Evolutionary conservation across 257 asterid species (phyloP), one percentile per base, ranked within the genome.

Genomic region (Ballota nigra): DNA sequence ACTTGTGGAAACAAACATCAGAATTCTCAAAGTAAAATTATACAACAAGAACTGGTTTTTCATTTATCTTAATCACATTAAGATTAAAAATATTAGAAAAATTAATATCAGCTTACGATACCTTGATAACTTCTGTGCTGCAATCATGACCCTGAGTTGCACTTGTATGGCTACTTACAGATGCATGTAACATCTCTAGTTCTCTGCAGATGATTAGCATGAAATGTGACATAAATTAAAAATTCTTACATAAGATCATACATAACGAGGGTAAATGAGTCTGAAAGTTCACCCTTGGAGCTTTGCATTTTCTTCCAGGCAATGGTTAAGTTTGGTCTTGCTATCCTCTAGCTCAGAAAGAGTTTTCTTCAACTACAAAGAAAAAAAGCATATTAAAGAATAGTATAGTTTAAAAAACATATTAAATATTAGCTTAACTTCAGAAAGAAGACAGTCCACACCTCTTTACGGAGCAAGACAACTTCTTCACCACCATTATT

Each of bases 221-320:
- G 66, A 71, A 16, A 69, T 43, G 31, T 56, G 70, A 57, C 55
- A n/a, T 52, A 52, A 73, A 78, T 22, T 6, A 57, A 47, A 49
- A 13, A 22, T 29, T 43, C 13, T 49, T 13, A 57, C 49, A 18
- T 64, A 71, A 71, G 56, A 74, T 65, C 53, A 60, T 28, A 16
- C 16, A 41, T 52, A 19, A 28, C n/a, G 64, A 38, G 6, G 8
- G 67, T 55, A 71, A 59, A 75, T 23, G 19, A 73, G 52, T 45
- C 28, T 7, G 31, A 72, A 67, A 18, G 22, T 31, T 77, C 78
- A 89, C 99, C 95, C 66, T 73, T 80, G 81, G 77, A 91, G 95
- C 82, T 81, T 85, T 74, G 85, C 83, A 81, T 91, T 94, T 80
- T 88, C 85, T 70, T 86, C 95, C 51, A 88, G 81, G 75, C 85